These are phyloP conservation scores for Xerocomellus chrysenteron DNA, from an alignment of 768 basidiomycete species.

Conservation along the genomic window DNA sequence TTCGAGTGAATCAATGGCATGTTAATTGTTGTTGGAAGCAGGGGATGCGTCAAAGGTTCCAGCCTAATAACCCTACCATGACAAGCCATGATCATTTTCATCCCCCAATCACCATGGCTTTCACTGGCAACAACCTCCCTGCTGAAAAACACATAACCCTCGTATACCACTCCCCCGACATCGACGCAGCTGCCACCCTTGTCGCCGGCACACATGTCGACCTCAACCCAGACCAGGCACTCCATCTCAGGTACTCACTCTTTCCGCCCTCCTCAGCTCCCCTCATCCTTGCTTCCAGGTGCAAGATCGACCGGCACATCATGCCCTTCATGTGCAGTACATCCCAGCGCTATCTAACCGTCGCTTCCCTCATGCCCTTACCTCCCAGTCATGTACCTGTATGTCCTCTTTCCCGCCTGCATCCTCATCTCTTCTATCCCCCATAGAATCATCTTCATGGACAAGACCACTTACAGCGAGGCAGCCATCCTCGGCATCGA, in stretches of 20 bases:
- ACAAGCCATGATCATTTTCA: too few relatives aligned
- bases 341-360: conserved; percentile 28
- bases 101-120: too few relatives aligned
- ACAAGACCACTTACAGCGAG: conserved; percentile 72
- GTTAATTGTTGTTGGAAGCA: too few relatives aligned
- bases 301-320: conserved; percentile 72
- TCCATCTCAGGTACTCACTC: conserved; percentile 46
- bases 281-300: conserved; percentile 37
- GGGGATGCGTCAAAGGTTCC: too few relatives aligned
- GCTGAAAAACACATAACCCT: not conserved
- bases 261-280: not conserved
- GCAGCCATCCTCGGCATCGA: conserved; percentile 70
- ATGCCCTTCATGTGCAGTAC: conserved; percentile 82
- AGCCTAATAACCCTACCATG: too few relatives aligned
- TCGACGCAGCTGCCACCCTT: conserved; percentile 61
- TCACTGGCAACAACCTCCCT: not conserved
- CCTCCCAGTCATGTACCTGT: conserved; percentile 63
- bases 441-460: conserved; percentile 71
- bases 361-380: conserved; percentile 3
- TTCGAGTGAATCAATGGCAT: too few relatives aligned
- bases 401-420: conserved; percentile 22
- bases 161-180: conserved; percentile 26
- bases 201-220: conserved; percentile 42
- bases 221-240: conserved; percentile 50
- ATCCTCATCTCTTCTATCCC: not conserved